Base-by-base conservation (phyloP, 164 flowering plant genomes). In the Stephania yunnanensis region DNA sequence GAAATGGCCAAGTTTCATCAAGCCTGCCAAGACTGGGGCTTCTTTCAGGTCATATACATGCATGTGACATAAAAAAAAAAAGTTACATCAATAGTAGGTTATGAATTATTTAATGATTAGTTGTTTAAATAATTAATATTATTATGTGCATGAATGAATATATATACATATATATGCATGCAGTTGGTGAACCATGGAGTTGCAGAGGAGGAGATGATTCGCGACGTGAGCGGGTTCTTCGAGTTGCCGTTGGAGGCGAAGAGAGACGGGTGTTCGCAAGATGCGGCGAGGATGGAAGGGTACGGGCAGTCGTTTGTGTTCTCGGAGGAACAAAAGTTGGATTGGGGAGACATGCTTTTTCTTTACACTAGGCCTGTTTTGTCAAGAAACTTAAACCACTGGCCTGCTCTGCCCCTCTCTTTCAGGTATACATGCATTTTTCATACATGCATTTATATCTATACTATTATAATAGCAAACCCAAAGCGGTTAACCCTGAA, bases 21-120 rank as follows among this genome's bases (percentile, higher is more conserved):
- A 7, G 73, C 73, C 7, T 71, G 73, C 61, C 30, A 71, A 71
- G 73, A 71, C 12, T 71, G 73, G 73, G 73, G 73, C 31, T 71
- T 71, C 73, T 71, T 71, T 31, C 73, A 46, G 30, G 73, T 71
- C 2, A 46, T 70, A 48, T 48, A 48, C 11, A 11, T 48, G 52
- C 55, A 13, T 9, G 55, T 3, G 55, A 9, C 15, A 50, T 36
- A 36, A 36, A 36, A 36, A 36, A 36, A 36, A 36, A 36, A 36
- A 0, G 42, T 36, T 36, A 36, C 42, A 36, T 36, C 42, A 36
- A 36, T 36, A 36, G 0, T 25, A 25, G 25, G 25, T 25, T 25
- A 48, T 48, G 7, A 48, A 48, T 48, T 48, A 48, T 7, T 48
- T 50, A 7, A 7, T 48, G 12, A 50, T 50, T 9, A 50, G 55